Evolutionary conservation across 2,329 filamentous ascomycete genomes (phyloP).

Genomic region (Colletotrichum lentis): DNA sequence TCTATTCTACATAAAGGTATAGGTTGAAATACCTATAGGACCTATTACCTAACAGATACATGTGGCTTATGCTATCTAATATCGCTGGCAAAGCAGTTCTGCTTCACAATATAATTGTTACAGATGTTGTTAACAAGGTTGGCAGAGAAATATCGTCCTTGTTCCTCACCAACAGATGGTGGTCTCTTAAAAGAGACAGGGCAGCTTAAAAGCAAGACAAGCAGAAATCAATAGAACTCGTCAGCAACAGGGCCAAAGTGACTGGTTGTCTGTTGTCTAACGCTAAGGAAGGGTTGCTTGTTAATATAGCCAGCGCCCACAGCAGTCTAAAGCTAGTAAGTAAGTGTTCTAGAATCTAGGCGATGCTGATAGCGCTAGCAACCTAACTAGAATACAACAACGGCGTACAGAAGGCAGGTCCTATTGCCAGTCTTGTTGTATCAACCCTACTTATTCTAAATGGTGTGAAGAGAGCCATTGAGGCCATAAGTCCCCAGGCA

Average conservation of each 20-base stretch:
- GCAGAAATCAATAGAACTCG: not conserved
- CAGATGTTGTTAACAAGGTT: no score
- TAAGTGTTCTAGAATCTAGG: not conserved
- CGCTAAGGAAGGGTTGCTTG: not conserved
- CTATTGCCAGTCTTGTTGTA: not conserved
- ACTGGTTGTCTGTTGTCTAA: not conserved
- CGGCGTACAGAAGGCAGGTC: not conserved
- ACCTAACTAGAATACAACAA: not conserved
- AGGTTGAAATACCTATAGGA: no score
- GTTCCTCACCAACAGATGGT: not conserved
- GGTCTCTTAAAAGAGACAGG: not conserved
- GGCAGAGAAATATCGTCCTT: not conserved
- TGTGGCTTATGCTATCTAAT: no score
- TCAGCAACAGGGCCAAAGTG: not conserved
- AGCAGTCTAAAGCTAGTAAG: not conserved
- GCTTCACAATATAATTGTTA: no score
- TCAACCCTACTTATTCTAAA: not conserved
- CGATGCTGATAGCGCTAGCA: not conserved
- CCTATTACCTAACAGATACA: no score
- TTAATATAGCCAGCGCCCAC: no score
- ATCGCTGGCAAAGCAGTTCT: no score
- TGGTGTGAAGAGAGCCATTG: no score
- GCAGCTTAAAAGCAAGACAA: not conserved
- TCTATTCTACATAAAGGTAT: no score
- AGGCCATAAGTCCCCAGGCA: not conserved